phyloP scores from a whole-genome alignment of 768 basidiomycete genomes.

The Leucosporidium scottii region DNA sequence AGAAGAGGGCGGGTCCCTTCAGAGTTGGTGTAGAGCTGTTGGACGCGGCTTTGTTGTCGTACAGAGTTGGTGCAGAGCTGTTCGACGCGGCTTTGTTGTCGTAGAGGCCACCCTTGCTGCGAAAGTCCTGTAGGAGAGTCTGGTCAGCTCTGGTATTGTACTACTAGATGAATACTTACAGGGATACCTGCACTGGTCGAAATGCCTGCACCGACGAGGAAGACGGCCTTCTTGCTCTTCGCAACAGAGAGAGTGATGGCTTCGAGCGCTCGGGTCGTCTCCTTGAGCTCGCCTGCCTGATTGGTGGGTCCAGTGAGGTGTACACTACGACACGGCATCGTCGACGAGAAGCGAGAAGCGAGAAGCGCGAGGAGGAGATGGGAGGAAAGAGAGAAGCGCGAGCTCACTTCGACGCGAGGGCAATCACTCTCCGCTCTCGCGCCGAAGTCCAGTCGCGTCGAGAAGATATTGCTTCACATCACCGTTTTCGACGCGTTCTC shows the following conservation, averaged over 20 bases:
- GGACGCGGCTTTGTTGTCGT: background rate
- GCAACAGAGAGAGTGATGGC: slow-evolving; percentile 70
- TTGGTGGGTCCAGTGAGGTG: too few species aligned
- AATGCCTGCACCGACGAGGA: slow-evolving; percentile 92
- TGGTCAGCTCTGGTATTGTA: background rate
- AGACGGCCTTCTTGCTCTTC: slow-evolving; percentile 79
- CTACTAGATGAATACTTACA: too few species aligned
- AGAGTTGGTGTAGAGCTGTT: slow-evolving; percentile 41
- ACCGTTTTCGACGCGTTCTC: too few species aligned
- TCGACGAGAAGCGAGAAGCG: too few species aligned
- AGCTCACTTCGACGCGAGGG: too few species aligned
- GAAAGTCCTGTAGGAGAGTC: slow-evolving; percentile 66
- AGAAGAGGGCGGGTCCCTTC: slow-evolving; percentile 91
- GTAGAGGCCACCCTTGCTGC: slow-evolving; percentile 84
- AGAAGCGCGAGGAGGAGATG: too few species aligned
- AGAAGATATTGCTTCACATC: too few species aligned
- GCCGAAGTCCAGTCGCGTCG: too few species aligned
- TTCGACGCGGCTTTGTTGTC: slow-evolving; percentile 78
- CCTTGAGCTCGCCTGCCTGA: too few species aligned
- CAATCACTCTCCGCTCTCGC: too few species aligned
- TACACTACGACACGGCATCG: too few species aligned
- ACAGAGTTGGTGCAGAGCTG: background rate
- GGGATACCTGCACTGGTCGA: slow-evolving; percentile 95
- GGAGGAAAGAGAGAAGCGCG: too few species aligned
- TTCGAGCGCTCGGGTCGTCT: slow-evolving; percentile 9